Evolutionary conservation across 371 early-diverging fungal species (phyloP).

Genomic region (Circinella umbellata): DNA sequence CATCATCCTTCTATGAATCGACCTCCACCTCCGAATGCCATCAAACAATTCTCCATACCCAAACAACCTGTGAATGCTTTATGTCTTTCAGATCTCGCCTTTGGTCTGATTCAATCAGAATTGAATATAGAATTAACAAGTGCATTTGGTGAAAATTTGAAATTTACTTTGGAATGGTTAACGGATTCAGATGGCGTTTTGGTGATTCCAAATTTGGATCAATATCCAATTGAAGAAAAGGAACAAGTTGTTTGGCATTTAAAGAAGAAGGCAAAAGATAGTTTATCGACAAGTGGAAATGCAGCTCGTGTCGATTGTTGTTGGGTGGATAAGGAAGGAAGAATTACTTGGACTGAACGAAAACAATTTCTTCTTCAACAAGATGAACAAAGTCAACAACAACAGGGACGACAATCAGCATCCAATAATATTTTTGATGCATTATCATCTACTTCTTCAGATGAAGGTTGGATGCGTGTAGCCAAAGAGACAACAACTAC

Average conservation of each 20-base stretch:
- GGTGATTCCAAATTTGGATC: conserved; percentile 44
- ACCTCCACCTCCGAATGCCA: conserved; percentile 35
- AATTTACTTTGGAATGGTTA: conserved; percentile 55
- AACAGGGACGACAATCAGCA: neutral
- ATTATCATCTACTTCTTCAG: conserved; percentile 5
- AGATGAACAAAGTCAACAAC: neutral
- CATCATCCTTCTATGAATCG: conserved; percentile 42
- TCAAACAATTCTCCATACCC: neutral
- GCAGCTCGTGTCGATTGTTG: conserved; percentile 62
- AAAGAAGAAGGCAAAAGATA: conserved; percentile 44
- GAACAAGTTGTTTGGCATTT: conserved; percentile 55
- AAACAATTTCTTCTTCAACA: conserved; percentile 4
- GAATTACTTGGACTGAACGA: conserved; percentile 52
- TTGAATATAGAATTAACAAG: conserved; percentile 47
- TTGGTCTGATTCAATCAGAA: conserved; percentile 59
- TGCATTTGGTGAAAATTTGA: conserved; percentile 41
- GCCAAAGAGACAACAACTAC: neutral
- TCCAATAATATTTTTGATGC: conserved; percentile 12
- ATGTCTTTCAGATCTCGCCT: conserved; percentile 55
- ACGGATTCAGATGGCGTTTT: conserved; percentile 58
- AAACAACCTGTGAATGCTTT: conserved; percentile 61
- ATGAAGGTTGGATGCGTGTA: conserved; percentile 7
- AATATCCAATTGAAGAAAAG: conserved; percentile 53
- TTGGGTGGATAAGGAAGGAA: conserved; percentile 62
- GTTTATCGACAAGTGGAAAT: conserved; percentile 33